phyloP scores from a whole-genome alignment of 169 alveolate species.

The Plasmodium yoelii region DNA sequence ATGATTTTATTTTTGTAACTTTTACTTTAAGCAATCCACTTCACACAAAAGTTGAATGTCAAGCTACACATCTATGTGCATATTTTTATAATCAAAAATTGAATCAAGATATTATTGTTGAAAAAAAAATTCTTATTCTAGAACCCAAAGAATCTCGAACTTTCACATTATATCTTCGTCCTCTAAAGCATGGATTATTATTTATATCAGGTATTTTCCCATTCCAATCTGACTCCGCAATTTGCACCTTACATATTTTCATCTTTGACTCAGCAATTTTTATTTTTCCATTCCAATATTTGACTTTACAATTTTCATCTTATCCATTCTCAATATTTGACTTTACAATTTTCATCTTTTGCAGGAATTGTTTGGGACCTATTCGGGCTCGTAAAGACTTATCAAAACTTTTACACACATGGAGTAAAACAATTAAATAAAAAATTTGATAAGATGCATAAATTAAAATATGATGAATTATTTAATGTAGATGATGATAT shows the following conservation, averaged over 20 bases:
- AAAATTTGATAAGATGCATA: conserved; percentile 34
- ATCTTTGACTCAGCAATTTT: too few species aligned
- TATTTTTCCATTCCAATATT: too few species aligned
- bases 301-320: neutral
- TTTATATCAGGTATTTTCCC: conserved; percentile 45
- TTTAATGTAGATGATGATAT: conserved; percentile 35
- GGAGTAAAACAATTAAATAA: conserved; percentile 33
- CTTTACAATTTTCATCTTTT: neutral
- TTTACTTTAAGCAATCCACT: conserved; percentile 44
- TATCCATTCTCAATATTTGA: neutral
- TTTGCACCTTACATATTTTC: too few species aligned
- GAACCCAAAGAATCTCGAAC: conserved; percentile 39
- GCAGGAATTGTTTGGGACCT: conserved; percentile 58
- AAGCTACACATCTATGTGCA: conserved; percentile 57
- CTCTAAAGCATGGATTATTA: conserved; percentile 16
- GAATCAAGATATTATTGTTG: conserved; percentile 39
- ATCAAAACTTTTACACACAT: conserved; percentile 40
- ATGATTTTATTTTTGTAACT: conserved; percentile 25
- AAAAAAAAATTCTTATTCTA: conserved; percentile 46
- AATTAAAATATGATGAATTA: conserved; percentile 45
- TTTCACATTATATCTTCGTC: conserved; percentile 32
- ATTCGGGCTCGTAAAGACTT: conserved; percentile 47
- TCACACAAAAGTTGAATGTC: conserved; percentile 62
- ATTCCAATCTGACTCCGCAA: too few species aligned
- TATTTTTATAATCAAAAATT: conserved; percentile 23